A percentile compares a stretch with the other conserved stretches of the same genome.
Evolutionary conservation across 75 land plant species (phyloP).

Genomic region (Pinus albicaulis): DNA sequence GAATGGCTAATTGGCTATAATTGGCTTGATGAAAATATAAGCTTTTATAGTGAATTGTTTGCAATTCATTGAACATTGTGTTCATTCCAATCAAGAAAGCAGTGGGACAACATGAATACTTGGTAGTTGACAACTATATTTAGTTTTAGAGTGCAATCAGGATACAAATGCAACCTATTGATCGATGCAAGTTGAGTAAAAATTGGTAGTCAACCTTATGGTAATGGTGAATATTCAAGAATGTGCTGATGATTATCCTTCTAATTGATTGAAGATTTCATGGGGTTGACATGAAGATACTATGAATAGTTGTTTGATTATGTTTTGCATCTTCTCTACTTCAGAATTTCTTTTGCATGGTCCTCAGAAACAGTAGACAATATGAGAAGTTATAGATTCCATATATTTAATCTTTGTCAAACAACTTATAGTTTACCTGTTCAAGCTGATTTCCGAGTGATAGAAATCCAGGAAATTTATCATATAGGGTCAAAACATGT

Average conservation of each 20-base stretch:
- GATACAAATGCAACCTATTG: neutral
- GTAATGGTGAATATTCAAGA: neutral
- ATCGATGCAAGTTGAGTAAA: neutral
- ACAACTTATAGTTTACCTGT: neutral
- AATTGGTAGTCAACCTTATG: neutral
- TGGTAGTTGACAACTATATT: neutral
- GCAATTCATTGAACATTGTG: neutral
- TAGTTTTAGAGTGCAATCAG: neutral
- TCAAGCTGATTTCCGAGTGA: neutral
- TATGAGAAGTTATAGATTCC: neutral
- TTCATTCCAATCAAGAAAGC: neutral
- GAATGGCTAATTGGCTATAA: neutral
- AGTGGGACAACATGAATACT: neutral
- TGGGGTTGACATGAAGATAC: neutral
- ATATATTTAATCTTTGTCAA: neutral
- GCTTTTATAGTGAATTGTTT: neutral
- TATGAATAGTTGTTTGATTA: neutral
- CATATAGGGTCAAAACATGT: neutral
- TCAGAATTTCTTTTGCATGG: neutral
- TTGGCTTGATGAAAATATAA: neutral
- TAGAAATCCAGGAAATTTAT: neutral
- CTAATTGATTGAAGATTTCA: neutral
- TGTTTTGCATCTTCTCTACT: neutral
- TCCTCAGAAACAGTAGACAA: neutral
- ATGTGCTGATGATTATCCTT: neutral